Conservation (phyloP, 805 yeast species). For the Wickerhamomyces hampshirensis region DNA sequence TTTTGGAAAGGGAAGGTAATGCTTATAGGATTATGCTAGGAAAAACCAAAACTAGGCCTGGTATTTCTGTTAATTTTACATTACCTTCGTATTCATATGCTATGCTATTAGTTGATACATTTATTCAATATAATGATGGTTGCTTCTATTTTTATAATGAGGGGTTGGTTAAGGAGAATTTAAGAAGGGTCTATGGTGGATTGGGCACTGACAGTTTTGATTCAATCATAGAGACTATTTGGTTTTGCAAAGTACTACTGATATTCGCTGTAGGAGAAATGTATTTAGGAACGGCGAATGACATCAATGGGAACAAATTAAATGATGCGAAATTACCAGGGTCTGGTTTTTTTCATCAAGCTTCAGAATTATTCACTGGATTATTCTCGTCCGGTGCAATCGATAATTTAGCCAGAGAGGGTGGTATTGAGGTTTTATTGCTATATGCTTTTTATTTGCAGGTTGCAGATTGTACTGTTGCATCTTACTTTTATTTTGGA, state of each 20-base stretch:
- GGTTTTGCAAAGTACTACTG: slow-evolving; percentile 72
- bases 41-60: slow-evolving; percentile 62
- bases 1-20: slow-evolving; percentile 69
- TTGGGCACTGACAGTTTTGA: slow-evolving; percentile 33
- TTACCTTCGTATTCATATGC: slow-evolving; percentile 77
- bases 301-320: slow-evolving; percentile 42
- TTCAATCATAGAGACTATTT: slow-evolving; percentile 66
- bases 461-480: slow-evolving; percentile 80
- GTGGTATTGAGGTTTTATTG: slow-evolving; percentile 72
- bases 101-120: slow-evolving; percentile 67
- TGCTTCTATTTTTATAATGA: slow-evolving; percentile 83
- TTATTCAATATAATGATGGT: slow-evolving; percentile 75
- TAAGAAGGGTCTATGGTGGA: slow-evolving; percentile 56
- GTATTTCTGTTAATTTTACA: slow-evolving; percentile 63
- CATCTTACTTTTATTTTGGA: slow-evolving; percentile 77
- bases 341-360: slow-evolving; percentile 71
- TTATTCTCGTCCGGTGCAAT: slow-evolving; percentile 76
- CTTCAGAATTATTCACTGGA: slow-evolving; percentile 74
- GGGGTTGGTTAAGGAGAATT: slow-evolving; percentile 65
- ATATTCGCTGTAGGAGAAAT: slow-evolving; percentile 80
- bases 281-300: slow-evolving; percentile 74
- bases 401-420: slow-evolving; percentile 72
- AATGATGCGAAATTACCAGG: slow-evolving; percentile 59
- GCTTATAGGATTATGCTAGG: slow-evolving; percentile 69
- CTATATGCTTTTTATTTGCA: slow-evolving; percentile 75